Evolutionary conservation across 2,329 filamentous ascomycete genomes (phyloP), one percentile per base, ranked within the genome.

Genomic region (Ceratocystis colombiana): DNA sequence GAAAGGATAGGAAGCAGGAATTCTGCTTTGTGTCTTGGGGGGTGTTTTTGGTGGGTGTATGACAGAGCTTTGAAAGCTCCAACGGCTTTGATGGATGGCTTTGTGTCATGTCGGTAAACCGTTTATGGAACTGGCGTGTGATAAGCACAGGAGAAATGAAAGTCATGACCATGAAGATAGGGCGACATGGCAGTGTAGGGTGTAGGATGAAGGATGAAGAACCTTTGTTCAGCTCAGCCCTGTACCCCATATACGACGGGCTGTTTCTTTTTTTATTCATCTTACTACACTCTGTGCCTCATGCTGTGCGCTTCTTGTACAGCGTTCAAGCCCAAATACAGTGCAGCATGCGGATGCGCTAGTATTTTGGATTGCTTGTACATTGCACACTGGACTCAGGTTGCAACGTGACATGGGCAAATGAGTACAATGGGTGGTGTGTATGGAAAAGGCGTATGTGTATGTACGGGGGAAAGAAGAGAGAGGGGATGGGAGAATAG

Each of bases 161-260:
- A 55, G 22, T n/a, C 20, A 8, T 22, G 48, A 53, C 7, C 20
- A 28, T 15, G 20, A 25, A 22, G 20, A 25, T 15, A 53, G 48
- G 22, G 20, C 48, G 53, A 30, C 53, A 59, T 41, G 37, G 37
- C 10, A 41, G 37, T 41, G 37, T 41, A 41, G 8, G 37, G 37
- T 37, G 33, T 37, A 37, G 37, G 3, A 30, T 30, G 53, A n/a
- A 59, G 53, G 53, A 59, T 59, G 53, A 59, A 59, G 53, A 57
- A 33, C 53, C 25, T 59, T 59, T 59, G 53, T 37, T 59, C 53
- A 59, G 53, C 53, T 33, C 53, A 59, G 53, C 53, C 53, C 53
- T 59, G 53, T 59, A 30, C 53, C 25, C 53, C 53, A 15, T 59
- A 59, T 30, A 59, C 28, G n/a, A 12, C 28, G 25, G 53, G 15